These are phyloP conservation scores for Pythium phragmitis DNA, from an alignment of 352 stramenopile genomes.

Conservation along the genomic window DNA sequence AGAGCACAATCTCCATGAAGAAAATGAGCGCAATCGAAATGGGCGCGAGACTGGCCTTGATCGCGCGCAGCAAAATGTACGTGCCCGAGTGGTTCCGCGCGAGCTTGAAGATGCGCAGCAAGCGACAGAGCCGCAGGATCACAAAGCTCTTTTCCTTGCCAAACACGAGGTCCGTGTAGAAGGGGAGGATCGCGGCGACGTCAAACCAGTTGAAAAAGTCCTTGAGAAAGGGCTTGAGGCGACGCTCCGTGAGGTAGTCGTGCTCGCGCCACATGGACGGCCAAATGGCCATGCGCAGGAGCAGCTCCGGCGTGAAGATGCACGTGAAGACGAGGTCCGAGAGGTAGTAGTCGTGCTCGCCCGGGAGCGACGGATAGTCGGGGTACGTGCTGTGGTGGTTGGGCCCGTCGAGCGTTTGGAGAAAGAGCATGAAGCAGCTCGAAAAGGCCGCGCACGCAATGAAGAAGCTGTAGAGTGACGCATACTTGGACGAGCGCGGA, in stretches of 20 bases:
- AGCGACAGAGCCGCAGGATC: slow-evolving; percentile 59
- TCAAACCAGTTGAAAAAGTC: slow-evolving; percentile 87
- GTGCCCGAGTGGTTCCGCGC: slow-evolving; percentile 76
- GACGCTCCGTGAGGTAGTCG: slow-evolving; percentile 64
- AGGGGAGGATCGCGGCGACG: slow-evolving; percentile 62
- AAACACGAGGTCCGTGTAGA: slow-evolving; percentile 75
- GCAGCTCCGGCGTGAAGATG: slow-evolving; percentile 69
- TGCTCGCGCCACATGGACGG: slow-evolving; percentile 70
- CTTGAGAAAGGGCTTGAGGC: slow-evolving; percentile 61
- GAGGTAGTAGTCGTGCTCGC: slow-evolving; percentile 49
- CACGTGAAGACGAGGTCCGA: slow-evolving; percentile 69
- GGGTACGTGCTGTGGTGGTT: slow-evolving; percentile 64
- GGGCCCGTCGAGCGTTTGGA: slow-evolving; percentile 72
- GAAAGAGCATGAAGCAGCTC: slow-evolving; percentile 73
- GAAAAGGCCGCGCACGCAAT: slow-evolving; percentile 65
- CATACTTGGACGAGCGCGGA: slow-evolving; percentile 58
- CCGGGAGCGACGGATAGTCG: slow-evolving; percentile 61
- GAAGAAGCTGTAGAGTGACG: slow-evolving; percentile 71
- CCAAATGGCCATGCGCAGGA: slow-evolving; percentile 73
- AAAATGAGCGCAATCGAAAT: slow-evolving; percentile 83
- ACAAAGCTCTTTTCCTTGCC: slow-evolving; percentile 76
- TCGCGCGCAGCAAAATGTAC: slow-evolving; percentile 74
- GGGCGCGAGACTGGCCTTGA: slow-evolving; percentile 64
- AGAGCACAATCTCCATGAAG: slow-evolving; percentile 77
- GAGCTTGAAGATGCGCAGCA: slow-evolving; percentile 82